phyloP scores from a whole-genome alignment of 371 early-diverging fungal genomes.

The Actinomucor elegans region DNA sequence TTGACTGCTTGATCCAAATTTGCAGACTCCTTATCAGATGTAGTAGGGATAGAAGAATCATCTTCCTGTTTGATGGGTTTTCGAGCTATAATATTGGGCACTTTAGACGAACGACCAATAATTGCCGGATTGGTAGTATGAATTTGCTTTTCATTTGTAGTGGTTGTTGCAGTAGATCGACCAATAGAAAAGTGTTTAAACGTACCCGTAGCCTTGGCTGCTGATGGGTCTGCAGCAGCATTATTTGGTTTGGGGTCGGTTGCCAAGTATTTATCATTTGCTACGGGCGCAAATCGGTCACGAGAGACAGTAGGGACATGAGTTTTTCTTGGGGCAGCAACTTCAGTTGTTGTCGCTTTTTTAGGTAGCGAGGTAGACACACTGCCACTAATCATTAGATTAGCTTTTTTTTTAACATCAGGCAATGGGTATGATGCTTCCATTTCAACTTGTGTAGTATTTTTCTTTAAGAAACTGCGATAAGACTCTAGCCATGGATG shows the following conservation, averaged over 20 bases:
- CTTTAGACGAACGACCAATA: constrained; percentile 5
- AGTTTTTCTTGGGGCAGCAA: constrained; percentile 4
- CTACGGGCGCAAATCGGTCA: constrained; percentile 12
- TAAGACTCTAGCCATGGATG: constrained; percentile 75
- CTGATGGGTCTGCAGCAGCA: neutral
- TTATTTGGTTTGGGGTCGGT: neutral
- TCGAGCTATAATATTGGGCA: constrained; percentile 12
- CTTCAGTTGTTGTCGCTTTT: constrained; percentile 4
- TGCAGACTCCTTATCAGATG: neutral
- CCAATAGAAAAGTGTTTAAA: constrained; percentile 5
- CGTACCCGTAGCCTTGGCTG: neutral
- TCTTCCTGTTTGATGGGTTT: constrained; percentile 18
- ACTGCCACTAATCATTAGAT: constrained; percentile 25
- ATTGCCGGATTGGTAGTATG: neutral
- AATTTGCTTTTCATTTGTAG: neutral
- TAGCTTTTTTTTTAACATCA: constrained; percentile 32
- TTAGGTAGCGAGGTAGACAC: neutral
- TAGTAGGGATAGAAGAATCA: neutral
- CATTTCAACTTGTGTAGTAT: constrained; percentile 51
- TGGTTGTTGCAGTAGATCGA: constrained; percentile 5
- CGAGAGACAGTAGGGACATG: constrained; percentile 4
- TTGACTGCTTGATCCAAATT: neutral
- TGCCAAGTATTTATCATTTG: constrained; percentile 8
- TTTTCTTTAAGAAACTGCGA: constrained; percentile 51
- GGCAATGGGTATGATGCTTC: constrained; percentile 72